Evolutionary conservation across 2,329 filamentous ascomycete genomes (phyloP), one percentile per base, ranked within the genome.

Genomic region (Dactylellina sp.): DNA sequence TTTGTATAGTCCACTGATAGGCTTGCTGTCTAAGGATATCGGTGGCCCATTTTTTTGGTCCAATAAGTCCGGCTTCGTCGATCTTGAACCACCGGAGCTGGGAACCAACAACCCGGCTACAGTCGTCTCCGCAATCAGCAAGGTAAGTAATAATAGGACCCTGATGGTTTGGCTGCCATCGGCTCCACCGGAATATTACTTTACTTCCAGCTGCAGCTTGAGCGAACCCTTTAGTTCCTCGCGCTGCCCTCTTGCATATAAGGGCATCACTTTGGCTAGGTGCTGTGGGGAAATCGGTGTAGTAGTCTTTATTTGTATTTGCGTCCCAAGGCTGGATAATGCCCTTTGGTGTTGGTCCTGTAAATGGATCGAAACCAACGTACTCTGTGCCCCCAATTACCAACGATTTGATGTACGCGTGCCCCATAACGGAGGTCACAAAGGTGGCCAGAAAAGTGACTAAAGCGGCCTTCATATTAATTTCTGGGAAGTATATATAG

Each of bases 11-110:
- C 78, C 82, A 82, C 78, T 82, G 83, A 80, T 84, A 84, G 77
- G 86, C 86, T 77, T 84, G 82, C 76, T 80, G 76, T 76, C 84
- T 84, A 76, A 88, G 78, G 3, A 83, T 78, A 66, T 83, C 82
- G 5, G 82, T 81, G 6, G 80, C 82, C 79, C 82, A 85, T 16
- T 81, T 79, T 44, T 82, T 79, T n/a, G 28, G 11, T 40, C 82
- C 79, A 16, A 78, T 74, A 3, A 82, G 76, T 0, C 79, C 79
- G 2, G 78, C 80, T 28, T 80, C 78, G 71, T 82, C 82, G 57
- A 84, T 82, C 78, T 83, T 83, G 75, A 83, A 83, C 79, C 82
- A 84, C 57, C 82, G 78, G 9, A 85, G 81, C 1, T 77, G 57
- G 0, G 79, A 80, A 79, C 83, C 83, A 75, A 83, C 81, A 22